These are phyloP conservation scores for Cichorium intybus DNA, from an alignment of 140 eudicot genomes.

Conservation along the genomic window DNA sequence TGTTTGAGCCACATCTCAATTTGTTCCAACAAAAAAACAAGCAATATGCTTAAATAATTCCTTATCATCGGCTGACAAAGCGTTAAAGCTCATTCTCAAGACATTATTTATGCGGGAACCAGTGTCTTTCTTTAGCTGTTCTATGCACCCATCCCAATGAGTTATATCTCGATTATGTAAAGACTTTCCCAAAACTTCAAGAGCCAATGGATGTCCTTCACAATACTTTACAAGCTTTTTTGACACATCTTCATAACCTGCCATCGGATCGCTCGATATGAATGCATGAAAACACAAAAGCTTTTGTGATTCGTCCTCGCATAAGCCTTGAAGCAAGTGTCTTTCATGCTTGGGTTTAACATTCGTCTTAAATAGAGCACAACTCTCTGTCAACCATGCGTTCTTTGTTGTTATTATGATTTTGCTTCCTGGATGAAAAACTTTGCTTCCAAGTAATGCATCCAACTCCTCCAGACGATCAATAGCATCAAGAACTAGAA, in stretches of 20 bases:
- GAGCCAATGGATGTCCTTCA: constrained; percentile 33
- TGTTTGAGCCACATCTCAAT: not conserved
- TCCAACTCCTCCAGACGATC: constrained; percentile 18
- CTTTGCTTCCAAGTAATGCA: constrained; percentile 19
- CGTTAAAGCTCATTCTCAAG: constrained; percentile 12
- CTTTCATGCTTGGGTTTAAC: not conserved
- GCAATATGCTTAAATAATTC: too few species aligned
- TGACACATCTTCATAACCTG: constrained; percentile 16
- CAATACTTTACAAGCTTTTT: constrained; percentile 3
- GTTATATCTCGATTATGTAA: not conserved
- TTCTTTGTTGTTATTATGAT: constrained; percentile 30
- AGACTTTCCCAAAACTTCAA: constrained; percentile 22
- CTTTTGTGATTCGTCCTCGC: not conserved
- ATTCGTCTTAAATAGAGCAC: not conserved
- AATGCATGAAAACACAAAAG: constrained; percentile 31
- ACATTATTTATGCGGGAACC: not conserved
- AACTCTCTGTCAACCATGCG: not conserved
- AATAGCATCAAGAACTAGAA: constrained; percentile 33
- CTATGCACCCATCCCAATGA: constrained; percentile 17
- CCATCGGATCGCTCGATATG: not conserved
- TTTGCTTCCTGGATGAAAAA: constrained; percentile 30
- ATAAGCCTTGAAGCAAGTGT: not conserved
- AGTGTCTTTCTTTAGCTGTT: not conserved
- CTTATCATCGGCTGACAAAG: too few species aligned
- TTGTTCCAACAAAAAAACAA: constrained; percentile 7